Evolutionary conservation across 176 grass and related monocot genomes (phyloP).

Genomic region (Elymus sibiricus): DNA sequence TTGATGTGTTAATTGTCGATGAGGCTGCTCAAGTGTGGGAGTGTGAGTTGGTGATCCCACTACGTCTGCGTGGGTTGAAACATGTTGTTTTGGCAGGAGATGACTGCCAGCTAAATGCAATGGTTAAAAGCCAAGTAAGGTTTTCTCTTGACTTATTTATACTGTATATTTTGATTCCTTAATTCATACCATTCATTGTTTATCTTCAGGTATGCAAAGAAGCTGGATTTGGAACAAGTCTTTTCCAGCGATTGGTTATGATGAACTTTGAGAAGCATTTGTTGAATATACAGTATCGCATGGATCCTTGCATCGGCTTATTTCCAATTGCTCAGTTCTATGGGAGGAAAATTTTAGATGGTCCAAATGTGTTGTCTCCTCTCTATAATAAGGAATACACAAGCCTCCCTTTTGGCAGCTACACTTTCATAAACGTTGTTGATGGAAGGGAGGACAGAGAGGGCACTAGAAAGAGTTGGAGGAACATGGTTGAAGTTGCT

Average conservation of each 20-base stretch:
- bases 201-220: conserved; percentile 52
- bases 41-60: conserved; percentile 62
- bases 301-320: conserved; percentile 63
- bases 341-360: conserved; percentile 52
- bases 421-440: conserved; percentile 54
- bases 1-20: conserved; percentile 69
- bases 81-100: conserved; percentile 73
- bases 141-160: neutral
- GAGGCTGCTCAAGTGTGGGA: conserved; percentile 74
- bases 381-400: conserved; percentile 52
- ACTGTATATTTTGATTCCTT: neutral
- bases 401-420: conserved; percentile 36
- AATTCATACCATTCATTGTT: neutral
- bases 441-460: conserved; percentile 74
- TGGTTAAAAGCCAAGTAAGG: conserved; percentile 64
- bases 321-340: conserved; percentile 75
- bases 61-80: conserved; percentile 49
- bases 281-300: conserved; percentile 75
- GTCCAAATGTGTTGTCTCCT: conserved; percentile 45
- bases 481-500: conserved; percentile 68
- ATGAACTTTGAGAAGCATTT: conserved; percentile 55
- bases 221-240: conserved; percentile 66
- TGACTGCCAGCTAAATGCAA: conserved; percentile 57
- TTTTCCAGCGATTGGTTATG: conserved; percentile 62
- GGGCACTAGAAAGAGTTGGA: conserved; percentile 44